These are phyloP conservation scores for Scedosporium aurantiacum DNA, from an alignment of 2,329 filamentous ascomycete species.

Conservation along the genomic window DNA sequence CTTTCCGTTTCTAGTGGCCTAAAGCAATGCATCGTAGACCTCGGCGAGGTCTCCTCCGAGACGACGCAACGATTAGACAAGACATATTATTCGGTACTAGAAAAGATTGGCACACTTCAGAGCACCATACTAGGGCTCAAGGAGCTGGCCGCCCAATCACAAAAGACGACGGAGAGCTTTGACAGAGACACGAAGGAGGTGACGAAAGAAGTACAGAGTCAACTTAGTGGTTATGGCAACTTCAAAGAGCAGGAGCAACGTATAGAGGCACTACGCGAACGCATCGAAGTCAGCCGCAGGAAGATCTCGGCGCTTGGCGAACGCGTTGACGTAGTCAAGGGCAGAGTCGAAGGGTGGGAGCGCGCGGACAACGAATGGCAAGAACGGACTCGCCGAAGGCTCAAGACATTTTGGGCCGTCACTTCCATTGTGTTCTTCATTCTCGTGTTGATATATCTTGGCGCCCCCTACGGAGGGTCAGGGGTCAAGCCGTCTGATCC, in stretches of 20 bases:
- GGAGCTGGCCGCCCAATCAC: constrained; percentile 53
- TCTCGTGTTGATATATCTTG: constrained; percentile 23
- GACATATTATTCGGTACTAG: constrained; percentile 62
- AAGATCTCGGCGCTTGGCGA: constrained; percentile 48
- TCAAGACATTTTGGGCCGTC: constrained; percentile 54
- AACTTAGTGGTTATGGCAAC: constrained; percentile 48
- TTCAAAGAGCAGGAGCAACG: constrained; percentile 55
- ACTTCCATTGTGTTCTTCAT: constrained; percentile 37
- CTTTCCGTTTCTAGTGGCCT: constrained; percentile 29
- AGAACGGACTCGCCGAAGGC: constrained; percentile 51
- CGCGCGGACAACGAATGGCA: constrained; percentile 56
- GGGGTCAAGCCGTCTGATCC: background rate
- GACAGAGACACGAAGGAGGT: constrained; percentile 47
- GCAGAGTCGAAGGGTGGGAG: constrained; percentile 57
- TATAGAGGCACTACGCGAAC: constrained; percentile 49
- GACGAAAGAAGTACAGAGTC: constrained; percentile 46
- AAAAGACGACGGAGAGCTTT: constrained; percentile 48
- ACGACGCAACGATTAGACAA: constrained; percentile 59
- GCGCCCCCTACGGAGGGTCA: background rate
- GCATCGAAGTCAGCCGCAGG: constrained; percentile 49
- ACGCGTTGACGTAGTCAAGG: constrained; percentile 52
- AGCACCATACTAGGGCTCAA: constrained; percentile 53
- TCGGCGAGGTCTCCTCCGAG: constrained; percentile 49
- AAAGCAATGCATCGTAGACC: constrained; percentile 37
- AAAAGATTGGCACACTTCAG: constrained; percentile 54